Evolutionary conservation across 2,329 filamentous ascomycete species (phyloP).

Genomic region (Diaporthe helianthi): DNA sequence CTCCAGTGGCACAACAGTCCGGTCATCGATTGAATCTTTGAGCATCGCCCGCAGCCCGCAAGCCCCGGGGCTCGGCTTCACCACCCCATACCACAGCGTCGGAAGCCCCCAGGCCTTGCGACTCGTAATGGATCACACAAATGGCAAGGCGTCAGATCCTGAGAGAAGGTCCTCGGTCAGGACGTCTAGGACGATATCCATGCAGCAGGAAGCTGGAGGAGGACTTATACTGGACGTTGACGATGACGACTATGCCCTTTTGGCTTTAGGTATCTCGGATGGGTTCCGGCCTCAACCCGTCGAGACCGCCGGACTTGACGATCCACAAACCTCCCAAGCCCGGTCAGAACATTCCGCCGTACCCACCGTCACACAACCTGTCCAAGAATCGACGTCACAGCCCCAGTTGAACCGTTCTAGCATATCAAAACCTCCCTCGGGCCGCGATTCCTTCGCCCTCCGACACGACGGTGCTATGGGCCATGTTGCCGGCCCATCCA

Average conservation of each 20-base stretch:
- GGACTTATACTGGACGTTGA: conserved; percentile 4
- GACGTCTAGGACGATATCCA: conserved; percentile 30
- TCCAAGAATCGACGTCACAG: conserved; percentile 5
- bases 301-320: not conserved
- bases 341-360: conserved; percentile 4
- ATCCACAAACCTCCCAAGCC: not conserved
- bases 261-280: conserved; percentile 33
- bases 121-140: conserved; percentile 29
- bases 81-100: not conserved
- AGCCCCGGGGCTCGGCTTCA: not conserved
- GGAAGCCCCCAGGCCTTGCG: not conserved
- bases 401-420: conserved; percentile 56
- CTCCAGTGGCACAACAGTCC: conserved; percentile 15
- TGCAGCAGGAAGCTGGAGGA: conserved; percentile 22
- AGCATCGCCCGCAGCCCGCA: not conserved
- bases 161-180: conserved; percentile 34
- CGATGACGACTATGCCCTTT: conserved; percentile 32
- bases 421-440: conserved; percentile 59
- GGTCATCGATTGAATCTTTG: conserved; percentile 7
- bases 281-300: conserved; percentile 29
- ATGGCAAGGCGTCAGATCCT: conserved; percentile 28
- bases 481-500: conserved; percentile 37
- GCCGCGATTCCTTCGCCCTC: conserved; percentile 58
- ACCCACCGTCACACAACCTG: not conserved
- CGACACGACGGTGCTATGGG: conserved; percentile 57